phyloP scores from a whole-genome alignment of 2,329 filamentous ascomycete genomes.

The Trichoderma breve region DNA sequence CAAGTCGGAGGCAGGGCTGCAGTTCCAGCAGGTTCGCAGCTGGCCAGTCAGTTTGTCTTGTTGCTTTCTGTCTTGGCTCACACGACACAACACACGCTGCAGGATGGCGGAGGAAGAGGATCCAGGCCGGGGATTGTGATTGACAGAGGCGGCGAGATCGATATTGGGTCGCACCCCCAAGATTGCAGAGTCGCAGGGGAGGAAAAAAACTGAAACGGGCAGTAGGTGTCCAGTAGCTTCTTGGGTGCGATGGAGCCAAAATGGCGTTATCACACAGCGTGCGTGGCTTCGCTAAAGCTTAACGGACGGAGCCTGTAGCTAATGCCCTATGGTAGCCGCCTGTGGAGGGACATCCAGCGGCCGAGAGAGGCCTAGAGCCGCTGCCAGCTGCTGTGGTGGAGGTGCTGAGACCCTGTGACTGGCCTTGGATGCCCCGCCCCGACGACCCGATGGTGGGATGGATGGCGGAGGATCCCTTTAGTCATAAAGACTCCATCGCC shows the following conservation, averaged over 20 bases:
- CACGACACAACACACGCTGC: slow-evolving; percentile 5
- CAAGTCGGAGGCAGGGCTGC: neutral
- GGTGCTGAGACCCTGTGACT: slow-evolving; percentile 1
- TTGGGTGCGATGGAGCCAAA: slow-evolving; percentile 38
- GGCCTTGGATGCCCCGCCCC: slow-evolving; percentile 11
- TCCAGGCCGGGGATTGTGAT: slow-evolving; percentile 2
- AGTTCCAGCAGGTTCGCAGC: neutral
- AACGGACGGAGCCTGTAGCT: slow-evolving; percentile 2
- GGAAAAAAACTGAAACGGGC: neutral
- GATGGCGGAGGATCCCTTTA: slow-evolving; percentile 7
- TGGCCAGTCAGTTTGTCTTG: neutral
- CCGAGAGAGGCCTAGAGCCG: neutral
- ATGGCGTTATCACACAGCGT: slow-evolving; percentile 38
- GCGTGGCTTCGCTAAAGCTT: slow-evolving; percentile 20
- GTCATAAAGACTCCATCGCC: slow-evolving; percentile 15
- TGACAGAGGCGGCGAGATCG: slow-evolving; percentile 4
- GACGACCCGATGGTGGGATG: slow-evolving; percentile 18
- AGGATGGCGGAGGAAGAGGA: neutral
- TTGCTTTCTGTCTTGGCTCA: neutral
- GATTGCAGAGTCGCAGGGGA: neutral
- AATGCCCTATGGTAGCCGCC: neutral
- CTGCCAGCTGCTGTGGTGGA: neutral
- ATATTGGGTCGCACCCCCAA: neutral
- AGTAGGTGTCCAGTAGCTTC: neutral
- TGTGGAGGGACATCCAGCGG: neutral